Conservation (phyloP, 2,329 filamentous ascomycete species). For the Stemphylium vesicarium region DNA sequence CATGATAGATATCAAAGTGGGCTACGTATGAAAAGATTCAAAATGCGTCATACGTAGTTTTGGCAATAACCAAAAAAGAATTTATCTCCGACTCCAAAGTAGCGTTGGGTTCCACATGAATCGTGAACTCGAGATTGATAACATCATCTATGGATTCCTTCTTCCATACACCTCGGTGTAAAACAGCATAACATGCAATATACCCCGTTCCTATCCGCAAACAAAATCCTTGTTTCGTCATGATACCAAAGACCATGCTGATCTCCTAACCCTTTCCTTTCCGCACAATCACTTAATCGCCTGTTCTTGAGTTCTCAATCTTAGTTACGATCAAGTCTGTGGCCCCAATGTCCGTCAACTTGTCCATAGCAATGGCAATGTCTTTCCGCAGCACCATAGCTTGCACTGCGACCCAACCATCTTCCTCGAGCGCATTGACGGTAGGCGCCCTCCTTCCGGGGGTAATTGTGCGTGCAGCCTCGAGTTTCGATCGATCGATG, state of each 20-base stretch:
- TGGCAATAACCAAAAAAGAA: too few species aligned
- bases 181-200: too few species aligned
- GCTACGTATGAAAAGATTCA: too few species aligned
- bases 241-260: neutral
- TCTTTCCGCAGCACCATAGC: constrained; percentile 91
- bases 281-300: constrained; percentile 14
- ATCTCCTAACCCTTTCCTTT: neutral
- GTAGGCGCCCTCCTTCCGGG: constrained; percentile 94
- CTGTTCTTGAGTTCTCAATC: constrained; percentile 74
- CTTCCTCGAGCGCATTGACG: constrained; percentile 84
- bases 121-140: too few species aligned
- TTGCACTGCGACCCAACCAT: constrained; percentile 92
- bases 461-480: constrained; percentile 75
- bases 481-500: constrained; percentile 73
- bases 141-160: too few species aligned
- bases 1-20: too few species aligned
- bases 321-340: constrained; percentile 84
- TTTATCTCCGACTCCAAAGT: too few species aligned
- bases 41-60: too few species aligned
- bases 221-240: too few species aligned
- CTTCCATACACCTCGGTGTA: too few species aligned
- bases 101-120: too few species aligned
- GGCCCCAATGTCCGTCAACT: constrained; percentile 76
- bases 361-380: constrained; percentile 86
- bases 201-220: too few species aligned